A percentile compares a stretch with the other conserved stretches of the same genome.
These are phyloP conservation scores for Oryza longistaminata DNA, from an alignment of 176 grass and related monocot species.

Conservation along the genomic window DNA sequence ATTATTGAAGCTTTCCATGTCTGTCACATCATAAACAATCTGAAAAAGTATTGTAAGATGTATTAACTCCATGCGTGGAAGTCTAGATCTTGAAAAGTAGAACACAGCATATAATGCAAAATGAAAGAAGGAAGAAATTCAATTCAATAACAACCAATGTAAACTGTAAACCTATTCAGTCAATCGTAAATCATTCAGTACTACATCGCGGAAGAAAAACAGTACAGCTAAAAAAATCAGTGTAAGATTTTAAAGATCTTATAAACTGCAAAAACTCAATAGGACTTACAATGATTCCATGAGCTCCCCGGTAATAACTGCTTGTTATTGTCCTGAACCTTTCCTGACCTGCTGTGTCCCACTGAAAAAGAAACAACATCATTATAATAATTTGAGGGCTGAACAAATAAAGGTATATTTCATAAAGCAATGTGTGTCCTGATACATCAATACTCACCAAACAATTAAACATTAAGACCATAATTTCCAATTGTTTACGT, in stretches of 20 bases:
- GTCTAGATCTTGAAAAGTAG: background rate
- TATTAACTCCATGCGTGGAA: conserved; percentile 1
- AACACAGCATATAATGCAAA: background rate
- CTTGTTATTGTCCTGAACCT: conserved; percentile 95
- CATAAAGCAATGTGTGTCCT: conserved; percentile 18
- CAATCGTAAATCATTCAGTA: background rate
- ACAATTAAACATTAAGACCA: background rate
- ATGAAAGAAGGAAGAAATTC: background rate
- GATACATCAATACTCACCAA: conserved; percentile 28
- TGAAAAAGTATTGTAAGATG: conserved; percentile 29
- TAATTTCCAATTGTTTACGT: background rate
- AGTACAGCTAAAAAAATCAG: background rate
- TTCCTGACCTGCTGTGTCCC: conserved; percentile 96
- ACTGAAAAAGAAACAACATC: conserved; percentile 55
- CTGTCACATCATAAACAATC: conserved; percentile 93
- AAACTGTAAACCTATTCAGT: background rate
- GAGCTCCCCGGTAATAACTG: conserved; percentile 95
- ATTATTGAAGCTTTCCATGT: conserved; percentile 90
- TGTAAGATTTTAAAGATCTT: background rate
- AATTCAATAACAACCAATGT: background rate
- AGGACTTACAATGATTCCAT: conserved; percentile 88
- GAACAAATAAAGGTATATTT: conserved; percentile 20
- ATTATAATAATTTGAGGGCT: conserved; percentile 23
- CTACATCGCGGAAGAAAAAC: background rate
- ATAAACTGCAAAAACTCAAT: conserved; percentile 25